Base-by-base conservation (phyloP, 306 rosid genomes). In the Cucurbita moschata region DNA sequence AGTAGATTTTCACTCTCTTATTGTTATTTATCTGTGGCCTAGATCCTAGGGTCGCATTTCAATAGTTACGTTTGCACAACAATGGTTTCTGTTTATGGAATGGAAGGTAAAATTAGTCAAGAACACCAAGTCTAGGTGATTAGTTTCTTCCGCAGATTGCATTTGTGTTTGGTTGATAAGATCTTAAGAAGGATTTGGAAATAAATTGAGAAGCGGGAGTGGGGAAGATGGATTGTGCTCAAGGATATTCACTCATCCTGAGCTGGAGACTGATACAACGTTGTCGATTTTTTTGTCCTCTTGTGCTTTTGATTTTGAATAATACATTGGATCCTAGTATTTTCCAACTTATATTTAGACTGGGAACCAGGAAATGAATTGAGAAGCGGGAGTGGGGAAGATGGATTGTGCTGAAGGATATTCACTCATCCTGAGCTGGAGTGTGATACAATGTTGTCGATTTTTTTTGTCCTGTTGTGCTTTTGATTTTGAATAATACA, bases 391-490 rank as follows among this genome's bases (percentile, higher is more conserved):
- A 66, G 39, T 66, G 39, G 21, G 54, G 38, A 46, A 43, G 72
- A 66, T 66, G 55, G 72, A 21, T 67, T n/a, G 43, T 44, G 72
- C 72, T 67, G 40, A 67, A 43, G 54, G 55, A 67, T 40, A 44
- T 67, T 44, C 55, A 21, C 50, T 26, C 35, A 30, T 30, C 35
- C 4, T 30, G 35, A 30, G 35, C 35, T 30, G 35, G 35, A 30
- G 35, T 2, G 13, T 46, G 72, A 66, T 18, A 21, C 56, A 21
- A 67, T 67, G 10, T 68, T 70, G 15, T 70, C 35, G 60, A 4
- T 46, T 44, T 69, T 44, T 12, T 64, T 40, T 49, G 57, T 9
- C 74, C 60, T 16, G 13, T 66, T 43, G 53, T 66, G 53, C 37
- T 51, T 70, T 50, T 50, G 14, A 42, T 26, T 49, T 11, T 49